Evolutionary conservation across 2,329 filamentous ascomycete genomes (phyloP).

Genomic region (Leptodontidium sp.): DNA sequence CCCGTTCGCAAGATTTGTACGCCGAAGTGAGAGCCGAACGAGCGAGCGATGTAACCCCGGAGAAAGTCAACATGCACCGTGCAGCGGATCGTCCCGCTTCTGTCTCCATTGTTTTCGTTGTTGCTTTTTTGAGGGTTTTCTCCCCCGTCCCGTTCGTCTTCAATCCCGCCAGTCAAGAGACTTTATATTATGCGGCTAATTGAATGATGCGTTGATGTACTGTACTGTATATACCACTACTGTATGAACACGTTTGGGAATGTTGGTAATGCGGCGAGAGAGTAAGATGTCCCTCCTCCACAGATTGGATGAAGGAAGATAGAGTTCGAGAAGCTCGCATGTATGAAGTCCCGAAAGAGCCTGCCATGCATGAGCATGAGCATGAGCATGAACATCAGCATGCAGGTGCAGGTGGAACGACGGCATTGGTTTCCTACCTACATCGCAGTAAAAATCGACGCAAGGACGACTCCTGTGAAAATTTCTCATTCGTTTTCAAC

Average conservation of each 20-base stretch:
- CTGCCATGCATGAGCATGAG: not conserved
- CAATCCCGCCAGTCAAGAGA: not conserved
- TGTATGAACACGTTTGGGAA: not conserved
- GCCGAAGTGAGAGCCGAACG: too few species aligned
- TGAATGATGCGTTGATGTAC: too few species aligned
- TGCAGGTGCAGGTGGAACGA: constrained; percentile 4
- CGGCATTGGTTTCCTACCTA: constrained; percentile 2
- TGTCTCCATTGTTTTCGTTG: not conserved
- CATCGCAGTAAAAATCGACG: not conserved
- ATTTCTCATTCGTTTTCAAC: constrained; percentile 5
- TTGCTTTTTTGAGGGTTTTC: not conserved
- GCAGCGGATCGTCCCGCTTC: constrained; percentile 29
- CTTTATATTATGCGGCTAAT: not conserved
- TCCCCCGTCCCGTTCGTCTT: not conserved
- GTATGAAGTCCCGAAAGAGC: not conserved
- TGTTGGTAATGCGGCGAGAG: not conserved
- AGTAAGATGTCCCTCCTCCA: not conserved
- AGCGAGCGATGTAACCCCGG: constrained; percentile 16
- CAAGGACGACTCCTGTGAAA: not conserved
- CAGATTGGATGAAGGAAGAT: not conserved
- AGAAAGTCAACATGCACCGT: constrained; percentile 8
- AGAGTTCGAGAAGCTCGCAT: not conserved
- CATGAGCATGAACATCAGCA: too few species aligned
- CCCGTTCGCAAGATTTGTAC: too few species aligned
- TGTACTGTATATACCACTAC: not conserved